Percentiles rank a stretch among this genome's conserved stretches.
Conservation (phyloP, 2,329 filamentous ascomycete genomes). For the Diplodia corticola region DNA sequence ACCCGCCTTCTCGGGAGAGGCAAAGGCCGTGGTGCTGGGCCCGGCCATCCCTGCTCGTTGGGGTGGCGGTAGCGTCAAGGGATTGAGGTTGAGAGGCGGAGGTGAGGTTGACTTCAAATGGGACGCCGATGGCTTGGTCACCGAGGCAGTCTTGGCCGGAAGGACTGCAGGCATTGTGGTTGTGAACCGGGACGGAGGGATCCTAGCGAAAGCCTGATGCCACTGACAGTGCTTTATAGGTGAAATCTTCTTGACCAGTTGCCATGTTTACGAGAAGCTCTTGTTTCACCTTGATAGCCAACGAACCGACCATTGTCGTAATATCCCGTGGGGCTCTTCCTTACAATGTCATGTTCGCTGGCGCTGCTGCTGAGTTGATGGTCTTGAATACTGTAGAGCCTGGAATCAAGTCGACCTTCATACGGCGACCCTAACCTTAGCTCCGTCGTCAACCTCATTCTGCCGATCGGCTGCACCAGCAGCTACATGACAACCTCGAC, state of each 20-base stretch:
- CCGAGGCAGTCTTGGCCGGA: slow-evolving; percentile 23
- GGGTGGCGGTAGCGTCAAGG: slow-evolving; percentile 48
- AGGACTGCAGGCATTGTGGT: slow-evolving; percentile 23
- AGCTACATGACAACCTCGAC: not conserved
- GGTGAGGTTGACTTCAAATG: slow-evolving; percentile 48
- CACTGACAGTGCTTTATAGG: not conserved
- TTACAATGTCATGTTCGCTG: no score
- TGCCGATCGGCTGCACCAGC: slow-evolving; percentile 23
- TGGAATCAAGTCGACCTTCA: not conserved
- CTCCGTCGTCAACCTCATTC: not conserved
- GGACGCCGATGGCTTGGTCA: slow-evolving; percentile 43
- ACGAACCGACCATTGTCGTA: no score
- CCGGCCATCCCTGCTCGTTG: slow-evolving; percentile 51
- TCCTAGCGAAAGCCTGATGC: slow-evolving; percentile 2
- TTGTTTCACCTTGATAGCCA: no score
- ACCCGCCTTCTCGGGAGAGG: not conserved
- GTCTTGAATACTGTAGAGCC: no score
- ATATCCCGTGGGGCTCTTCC: no score
- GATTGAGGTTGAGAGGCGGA: slow-evolving; percentile 49
- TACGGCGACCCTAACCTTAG: not conserved
- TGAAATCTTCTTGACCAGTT: not conserved
- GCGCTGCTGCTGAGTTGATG: not conserved
- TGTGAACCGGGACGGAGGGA: slow-evolving; percentile 19
- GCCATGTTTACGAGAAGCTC: no score
- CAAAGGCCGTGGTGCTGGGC: slow-evolving; percentile 35